A percentile compares a stretch with the other conserved stretches of the same genome.
Evolutionary conservation across 352 stramenopile genomes (phyloP).

Genomic region (Phytophthora pini): DNA sequence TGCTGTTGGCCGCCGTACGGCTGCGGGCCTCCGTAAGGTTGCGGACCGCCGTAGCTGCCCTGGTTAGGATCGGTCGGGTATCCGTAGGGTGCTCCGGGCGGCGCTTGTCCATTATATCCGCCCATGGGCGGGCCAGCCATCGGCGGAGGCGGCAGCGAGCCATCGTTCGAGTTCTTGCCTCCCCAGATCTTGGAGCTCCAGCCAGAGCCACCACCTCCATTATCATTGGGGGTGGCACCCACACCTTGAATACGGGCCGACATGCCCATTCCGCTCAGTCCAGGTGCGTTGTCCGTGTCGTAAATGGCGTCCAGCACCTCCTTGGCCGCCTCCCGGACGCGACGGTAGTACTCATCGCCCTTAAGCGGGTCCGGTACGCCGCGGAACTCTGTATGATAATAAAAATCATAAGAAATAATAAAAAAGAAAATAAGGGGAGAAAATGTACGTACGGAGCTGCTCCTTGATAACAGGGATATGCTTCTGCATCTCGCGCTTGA

Average conservation of each 20-base stretch:
- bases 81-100: slow-evolving; percentile 47
- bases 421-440: slow-evolving; percentile 1
- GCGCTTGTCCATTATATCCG: slow-evolving; percentile 42
- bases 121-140: slow-evolving; percentile 63
- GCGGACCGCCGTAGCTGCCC: slow-evolving; percentile 53
- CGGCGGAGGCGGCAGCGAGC: slow-evolving; percentile 48
- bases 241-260: slow-evolving; percentile 84
- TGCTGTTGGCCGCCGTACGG: slow-evolving; percentile 55
- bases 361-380: slow-evolving; percentile 93
- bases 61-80: slow-evolving; percentile 57
- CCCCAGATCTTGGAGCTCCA: slow-evolving; percentile 81
- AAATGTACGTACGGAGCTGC: slow-evolving; percentile 74
- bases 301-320: slow-evolving; percentile 96
- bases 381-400: slow-evolving; percentile 76
- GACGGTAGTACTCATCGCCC: slow-evolving; percentile 94
- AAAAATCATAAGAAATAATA: slow-evolving; percentile 11
- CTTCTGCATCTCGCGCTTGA: slow-evolving; percentile 93
- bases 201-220: slow-evolving; percentile 42
- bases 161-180: slow-evolving; percentile 69
- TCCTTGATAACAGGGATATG: slow-evolving; percentile 93
- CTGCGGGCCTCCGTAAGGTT: slow-evolving; percentile 45
- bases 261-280: slow-evolving; percentile 77
- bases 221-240: slow-evolving; percentile 63
- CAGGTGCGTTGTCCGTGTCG: slow-evolving; percentile 79
- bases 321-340: slow-evolving; percentile 93